A percentile compares a stretch with the other conserved stretches of the same genome.
Evolutionary conservation across 192 early-diverging fungal genomes (phyloP).

Genomic region (Rhizophagus sp.): DNA sequence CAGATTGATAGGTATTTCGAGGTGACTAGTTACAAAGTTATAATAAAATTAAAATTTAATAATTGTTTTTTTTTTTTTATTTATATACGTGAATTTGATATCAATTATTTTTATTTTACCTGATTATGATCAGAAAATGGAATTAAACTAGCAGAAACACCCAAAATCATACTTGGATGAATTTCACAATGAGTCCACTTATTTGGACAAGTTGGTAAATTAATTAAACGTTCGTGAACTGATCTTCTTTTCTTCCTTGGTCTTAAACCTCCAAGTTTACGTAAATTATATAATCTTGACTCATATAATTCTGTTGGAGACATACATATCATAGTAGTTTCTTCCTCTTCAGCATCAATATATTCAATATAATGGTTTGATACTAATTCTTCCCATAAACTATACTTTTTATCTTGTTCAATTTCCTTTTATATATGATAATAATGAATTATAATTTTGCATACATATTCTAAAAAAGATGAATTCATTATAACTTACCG

Average conservation of each 20-base stretch:
- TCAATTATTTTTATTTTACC: constrained; percentile 37
- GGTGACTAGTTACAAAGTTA: constrained; percentile 66
- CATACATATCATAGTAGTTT: constrained; percentile 98
- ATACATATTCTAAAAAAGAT: background rate
- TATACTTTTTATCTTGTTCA: background rate
- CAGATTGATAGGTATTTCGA: constrained; percentile 99
- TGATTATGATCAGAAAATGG: constrained; percentile 99
- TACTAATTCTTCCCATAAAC: constrained; percentile 73
- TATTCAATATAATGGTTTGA: constrained; percentile 85
- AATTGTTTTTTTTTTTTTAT: too few relatives aligned
- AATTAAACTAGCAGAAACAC: constrained; percentile 97
- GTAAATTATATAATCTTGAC: constrained; percentile 42
- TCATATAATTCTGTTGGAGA: constrained; percentile 85
- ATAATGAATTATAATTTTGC: background rate
- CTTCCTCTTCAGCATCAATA: constrained; percentile 98
- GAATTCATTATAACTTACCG: constrained; percentile 24
- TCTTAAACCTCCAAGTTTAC: background rate
- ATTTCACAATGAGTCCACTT: constrained; percentile 99
- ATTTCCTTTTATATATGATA: background rate
- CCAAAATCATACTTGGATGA: constrained; percentile 98
- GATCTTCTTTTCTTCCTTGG: constrained; percentile 7
- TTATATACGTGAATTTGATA: background rate
- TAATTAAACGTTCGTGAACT: background rate
- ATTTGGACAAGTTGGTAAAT: background rate
- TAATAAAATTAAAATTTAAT: too few relatives aligned